phyloP scores from a whole-genome alignment of 2,329 filamentous ascomycete genomes.

The Pseudocercospora fijiensis region DNA sequence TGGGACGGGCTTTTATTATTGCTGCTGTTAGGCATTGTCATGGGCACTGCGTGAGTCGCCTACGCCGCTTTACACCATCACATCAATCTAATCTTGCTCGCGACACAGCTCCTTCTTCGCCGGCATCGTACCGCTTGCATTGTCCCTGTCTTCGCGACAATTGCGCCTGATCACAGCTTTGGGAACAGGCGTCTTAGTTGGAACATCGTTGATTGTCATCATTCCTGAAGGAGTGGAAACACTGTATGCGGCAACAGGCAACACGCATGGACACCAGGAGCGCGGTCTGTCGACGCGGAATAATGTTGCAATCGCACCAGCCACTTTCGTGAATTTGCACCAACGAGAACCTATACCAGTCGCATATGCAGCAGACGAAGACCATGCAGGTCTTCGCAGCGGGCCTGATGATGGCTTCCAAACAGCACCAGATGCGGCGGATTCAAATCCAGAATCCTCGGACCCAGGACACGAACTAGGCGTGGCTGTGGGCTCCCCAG shows the following conservation, averaged over 20 bases:
- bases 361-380: constrained; percentile 3
- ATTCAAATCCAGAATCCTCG: constrained; percentile 16
- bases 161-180: constrained; percentile 86
- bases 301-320: background rate
- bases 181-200: constrained; percentile 90
- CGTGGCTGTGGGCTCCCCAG: background rate
- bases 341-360: background rate
- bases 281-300: constrained; percentile 8
- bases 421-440: constrained; percentile 18
- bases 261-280: constrained; percentile 24
- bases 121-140: constrained; percentile 83
- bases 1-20: constrained; percentile 65
- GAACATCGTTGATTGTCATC: constrained; percentile 93
- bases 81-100: constrained; percentile 21
- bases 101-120: constrained; percentile 80
- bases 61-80: background rate
- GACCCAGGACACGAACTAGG: constrained; percentile 24
- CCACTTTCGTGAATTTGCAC: constrained; percentile 1
- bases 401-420: constrained; percentile 36
- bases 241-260: constrained; percentile 60
- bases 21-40: constrained; percentile 63
- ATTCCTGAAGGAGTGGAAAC: constrained; percentile 96
- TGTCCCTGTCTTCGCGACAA: constrained; percentile 82
- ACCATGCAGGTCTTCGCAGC: constrained; percentile 24
- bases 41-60: constrained; percentile 60